Evolutionary conservation across 2,329 filamentous ascomycete species (phyloP), one percentile per base, ranked within the genome.

Genomic region (Orbilia blumenaviensis): DNA sequence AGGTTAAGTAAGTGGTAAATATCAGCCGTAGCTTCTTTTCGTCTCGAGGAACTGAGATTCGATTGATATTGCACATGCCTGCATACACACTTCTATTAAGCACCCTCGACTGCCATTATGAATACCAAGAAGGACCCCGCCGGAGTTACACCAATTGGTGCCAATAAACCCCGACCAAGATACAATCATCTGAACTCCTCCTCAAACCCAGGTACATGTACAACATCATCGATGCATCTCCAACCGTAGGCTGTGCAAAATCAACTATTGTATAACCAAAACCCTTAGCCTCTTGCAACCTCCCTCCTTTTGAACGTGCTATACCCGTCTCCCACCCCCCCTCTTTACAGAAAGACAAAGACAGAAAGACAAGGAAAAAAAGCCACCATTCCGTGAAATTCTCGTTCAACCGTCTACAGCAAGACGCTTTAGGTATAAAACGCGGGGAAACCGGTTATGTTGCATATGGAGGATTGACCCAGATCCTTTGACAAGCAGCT

Each of bases 371-470:
- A n/a, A n/a, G 9, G 12, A 23, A 52, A 18, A 56, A 56, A 38
- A 16, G 1, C 56, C 56, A 27, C 16, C 32, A n/a, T 71, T 63
- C 66, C 66, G 66, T 71, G 29, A 54, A 62, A 71, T 71, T 62
- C 66, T 71, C 66, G 66, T 63, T n/a, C 29, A 18, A 18, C 36
- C 63, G 71, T 75, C 71, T 63, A 67, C 71, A 56, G 50, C 56
- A 58, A 75, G 71, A 75, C 71, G 64, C 71, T 67, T 75, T 63
- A 46, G 54, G 61, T 54, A 48, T 58, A 58, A 48, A 58, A 52
- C 63, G 71, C 63, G 64, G 54, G 61, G 54, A 71, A 71, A 50
- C 58, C 66, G 61, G 66, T 54, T 60, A 56, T 38, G 48, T 44
- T 56, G 50, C 44, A 42, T 46, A 23, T 54, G 6, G 27, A 36